phyloP scores from a whole-genome alignment of 148 eudicot genomes.

The Rhododendron henanense region DNA sequence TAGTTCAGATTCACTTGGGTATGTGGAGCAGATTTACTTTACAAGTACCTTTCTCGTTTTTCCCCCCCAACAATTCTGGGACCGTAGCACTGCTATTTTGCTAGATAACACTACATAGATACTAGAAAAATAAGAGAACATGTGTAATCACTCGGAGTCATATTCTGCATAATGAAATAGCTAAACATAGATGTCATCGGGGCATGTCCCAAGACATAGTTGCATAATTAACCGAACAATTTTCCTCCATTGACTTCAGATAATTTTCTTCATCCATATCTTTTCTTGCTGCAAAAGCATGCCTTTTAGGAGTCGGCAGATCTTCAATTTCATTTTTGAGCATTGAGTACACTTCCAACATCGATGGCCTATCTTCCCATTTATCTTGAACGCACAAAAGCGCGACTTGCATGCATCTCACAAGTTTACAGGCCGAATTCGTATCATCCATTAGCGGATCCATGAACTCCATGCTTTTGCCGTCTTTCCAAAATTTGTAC shows the following conservation, averaged over 20 bases:
- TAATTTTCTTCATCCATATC: background rate
- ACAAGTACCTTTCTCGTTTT: no score
- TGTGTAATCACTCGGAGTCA: background rate
- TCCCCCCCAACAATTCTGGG: no score
- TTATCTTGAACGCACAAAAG: background rate
- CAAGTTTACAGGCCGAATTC: background rate
- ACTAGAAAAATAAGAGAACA: background rate
- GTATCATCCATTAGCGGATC: background rate
- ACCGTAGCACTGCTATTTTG: no score
- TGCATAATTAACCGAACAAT: background rate
- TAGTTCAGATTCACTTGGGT: background rate
- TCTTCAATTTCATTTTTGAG: background rate
- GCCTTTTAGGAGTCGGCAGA: background rate
- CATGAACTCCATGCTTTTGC: background rate
- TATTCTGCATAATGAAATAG: background rate
- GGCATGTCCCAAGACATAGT: background rate
- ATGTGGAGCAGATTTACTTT: background rate
- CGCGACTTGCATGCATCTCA: background rate
- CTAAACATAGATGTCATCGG: background rate
- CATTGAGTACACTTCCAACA: background rate
- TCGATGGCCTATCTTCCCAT: background rate
- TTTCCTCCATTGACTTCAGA: background rate
- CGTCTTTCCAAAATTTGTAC: background rate
- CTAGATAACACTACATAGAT: background rate
- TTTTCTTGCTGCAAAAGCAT: background rate